Percentiles rank a stretch among this genome's conserved stretches.
Evolutionary conservation across 768 basidiomycete species (phyloP).

Genomic region (Sistotremastrum niveocremeum): DNA sequence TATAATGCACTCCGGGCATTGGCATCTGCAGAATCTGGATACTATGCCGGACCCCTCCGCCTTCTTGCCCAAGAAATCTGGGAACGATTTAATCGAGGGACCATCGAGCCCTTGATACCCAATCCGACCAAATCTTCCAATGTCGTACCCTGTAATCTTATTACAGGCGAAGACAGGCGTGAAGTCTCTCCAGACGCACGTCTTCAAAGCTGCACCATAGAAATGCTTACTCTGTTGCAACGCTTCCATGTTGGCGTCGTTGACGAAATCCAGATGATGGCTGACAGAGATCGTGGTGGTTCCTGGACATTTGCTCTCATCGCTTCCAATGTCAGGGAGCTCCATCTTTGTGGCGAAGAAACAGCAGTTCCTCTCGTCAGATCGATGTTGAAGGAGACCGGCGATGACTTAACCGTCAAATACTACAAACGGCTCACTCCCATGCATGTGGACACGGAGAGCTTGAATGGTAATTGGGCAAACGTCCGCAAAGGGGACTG

Average conservation of each 20-base stretch:
- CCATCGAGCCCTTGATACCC: conserved; percentile 56
- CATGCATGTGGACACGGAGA: conserved; percentile 50
- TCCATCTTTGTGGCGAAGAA: conserved; percentile 95
- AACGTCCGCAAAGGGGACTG: conserved; percentile 75
- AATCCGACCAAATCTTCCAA: conserved; percentile 18
- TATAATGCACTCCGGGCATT: conserved; percentile 85
- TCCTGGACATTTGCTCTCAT: conserved; percentile 79
- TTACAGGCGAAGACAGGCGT: conserved; percentile 85
- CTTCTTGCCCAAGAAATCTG: conserved; percentile 93
- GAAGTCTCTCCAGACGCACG: conserved; percentile 43
- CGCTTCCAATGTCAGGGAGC: conserved; percentile 58
- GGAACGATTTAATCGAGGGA: conserved; percentile 80
- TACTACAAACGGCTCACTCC: conserved; percentile 85
- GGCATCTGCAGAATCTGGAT: conserved; percentile 55
- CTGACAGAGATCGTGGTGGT: conserved; percentile 60
- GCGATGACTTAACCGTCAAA: conserved; percentile 69
- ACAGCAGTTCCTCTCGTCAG: conserved; percentile 74
- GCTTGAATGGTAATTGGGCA: conserved; percentile 45
- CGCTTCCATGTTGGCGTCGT: conserved; percentile 73
- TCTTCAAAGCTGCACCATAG: conserved; percentile 78
- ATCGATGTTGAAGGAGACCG: conserved; percentile 54
- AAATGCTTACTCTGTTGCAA: conserved; percentile 53
- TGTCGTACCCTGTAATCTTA: conserved; percentile 50
- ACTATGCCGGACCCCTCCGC: conserved; percentile 85
- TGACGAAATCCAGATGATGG: conserved; percentile 96